Evolutionary conservation across 129 eudicot species (phyloP), one percentile per base, ranked within the genome.

Genomic region (Scalesia atractyloides): DNA sequence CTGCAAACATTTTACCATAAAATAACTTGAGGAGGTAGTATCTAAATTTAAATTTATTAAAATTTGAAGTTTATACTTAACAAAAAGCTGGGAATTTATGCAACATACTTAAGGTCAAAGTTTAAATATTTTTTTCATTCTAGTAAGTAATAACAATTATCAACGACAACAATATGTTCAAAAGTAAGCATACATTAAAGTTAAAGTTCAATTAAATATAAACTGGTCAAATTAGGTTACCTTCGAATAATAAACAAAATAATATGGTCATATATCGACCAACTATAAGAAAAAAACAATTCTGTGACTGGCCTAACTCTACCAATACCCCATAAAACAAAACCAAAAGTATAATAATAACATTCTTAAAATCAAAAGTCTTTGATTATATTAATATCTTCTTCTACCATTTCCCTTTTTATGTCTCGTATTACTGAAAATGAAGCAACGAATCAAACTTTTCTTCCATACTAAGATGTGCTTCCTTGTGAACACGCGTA

Each of bases 401-500:
- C 41, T 20, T 15, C 20, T 46, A 46, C 18, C 4, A 9, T 10
- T 54, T 20, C 22, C 9, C 33, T 9, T 56, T 20, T 18, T 56
- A 15, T 56, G 10, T 24, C 18, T 3, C 19, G 14, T 10, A 24
- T 57, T 14, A 22, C 36, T n/a, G 64, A 57, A 57, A 24, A 58
- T 57, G n/a, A 22, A 57, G 26, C 63, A 7, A 59, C 9, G 17
- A 59, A 59, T 30, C 37, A 2, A 9, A 57, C 37, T 59, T 10
- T 14, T 59, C 41, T 4, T 64, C 67, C 71, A 26, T 46, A 77
- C 16, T 14, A 64, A 54, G 77, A 72, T 19, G 47, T 16, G 60
- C 53, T 71, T 78, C 66, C 82, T 64, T 72, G 73, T 78, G 82
- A 78, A 78, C 33, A 64, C 68, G 77, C 77, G 73, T 78, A 78